Percentiles rank a stretch among this genome's conserved stretches.
These are phyloP conservation scores for Cornus kousa DNA, from an alignment of 148 eudicot species.

Conservation along the genomic window DNA sequence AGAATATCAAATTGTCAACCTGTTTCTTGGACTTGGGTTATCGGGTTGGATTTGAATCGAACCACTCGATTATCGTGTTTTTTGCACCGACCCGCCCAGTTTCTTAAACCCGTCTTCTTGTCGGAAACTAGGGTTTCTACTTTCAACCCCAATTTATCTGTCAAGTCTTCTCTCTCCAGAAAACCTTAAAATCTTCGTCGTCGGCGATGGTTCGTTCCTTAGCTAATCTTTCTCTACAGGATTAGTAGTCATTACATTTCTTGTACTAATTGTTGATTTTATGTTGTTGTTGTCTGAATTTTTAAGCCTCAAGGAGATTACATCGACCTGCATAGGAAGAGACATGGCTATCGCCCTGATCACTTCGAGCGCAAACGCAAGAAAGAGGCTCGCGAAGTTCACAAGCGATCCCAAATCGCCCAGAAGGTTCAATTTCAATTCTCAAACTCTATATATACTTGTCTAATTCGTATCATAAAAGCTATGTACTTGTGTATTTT, in stretches of 20 bases:
- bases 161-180: neutral
- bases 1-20: no score
- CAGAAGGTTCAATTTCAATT: conserved; percentile 43
- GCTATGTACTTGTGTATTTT: no score
- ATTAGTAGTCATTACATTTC: neutral
- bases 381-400: conserved; percentile 80
- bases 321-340: conserved; percentile 77
- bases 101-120: no score
- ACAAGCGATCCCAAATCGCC: conserved; percentile 61
- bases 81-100: no score
- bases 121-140: neutral
- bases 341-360: conserved; percentile 82
- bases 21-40: no score
- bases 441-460: no score
- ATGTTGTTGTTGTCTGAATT: neutral
- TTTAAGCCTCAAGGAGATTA: conserved; percentile 91
- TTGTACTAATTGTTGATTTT: neutral
- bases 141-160: neutral
- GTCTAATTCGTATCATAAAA: no score
- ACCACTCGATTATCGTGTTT: no score
- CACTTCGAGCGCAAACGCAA: conserved; percentile 86
- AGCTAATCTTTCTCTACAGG: neutral
- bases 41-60: no score
- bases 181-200: neutral
- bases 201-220: neutral